These are phyloP conservation scores for Eucalyptus victrix DNA, from an alignment of 345 rosid genomes.

Conservation along the genomic window DNA sequence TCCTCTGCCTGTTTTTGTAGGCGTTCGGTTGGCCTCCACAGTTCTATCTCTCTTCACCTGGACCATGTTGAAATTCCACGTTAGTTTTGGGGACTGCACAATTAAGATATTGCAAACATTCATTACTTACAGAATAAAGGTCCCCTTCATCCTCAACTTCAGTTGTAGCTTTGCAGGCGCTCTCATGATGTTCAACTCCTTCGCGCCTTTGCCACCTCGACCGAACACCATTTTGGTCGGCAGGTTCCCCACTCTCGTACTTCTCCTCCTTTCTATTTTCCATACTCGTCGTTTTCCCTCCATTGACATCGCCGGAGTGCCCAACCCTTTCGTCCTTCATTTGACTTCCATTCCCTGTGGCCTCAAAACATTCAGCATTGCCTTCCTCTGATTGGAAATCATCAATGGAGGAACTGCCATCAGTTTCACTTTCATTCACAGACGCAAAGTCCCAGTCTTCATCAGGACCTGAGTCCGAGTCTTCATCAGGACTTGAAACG, in stretches of 20 bases:
- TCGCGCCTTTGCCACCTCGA: accelerated
- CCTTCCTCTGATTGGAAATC: background rate
- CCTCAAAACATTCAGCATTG: background rate
- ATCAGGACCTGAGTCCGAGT: no score
- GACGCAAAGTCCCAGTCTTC: no score
- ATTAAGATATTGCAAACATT: accelerated
- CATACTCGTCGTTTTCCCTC: background rate
- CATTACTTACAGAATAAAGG: background rate
- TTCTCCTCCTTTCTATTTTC: background rate
- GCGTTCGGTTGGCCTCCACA: accelerated
- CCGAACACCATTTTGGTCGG: background rate
- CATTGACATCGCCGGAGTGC: background rate
- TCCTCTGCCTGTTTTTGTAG: no score
- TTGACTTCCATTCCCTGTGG: background rate
- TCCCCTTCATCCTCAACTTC: no score
- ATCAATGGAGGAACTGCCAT: background rate
- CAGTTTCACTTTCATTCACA: background rate
- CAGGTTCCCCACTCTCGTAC: no score
- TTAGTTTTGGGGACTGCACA: background rate
- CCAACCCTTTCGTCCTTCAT: background rate
- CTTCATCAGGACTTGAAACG: background rate
- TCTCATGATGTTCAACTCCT: no score
- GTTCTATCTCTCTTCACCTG: background rate
- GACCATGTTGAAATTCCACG: background rate
- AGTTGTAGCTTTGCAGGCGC: no score